These are phyloP conservation scores for Cucurbita pepo DNA, from an alignment of 306 rosid genomes.

Conservation along the genomic window DNA sequence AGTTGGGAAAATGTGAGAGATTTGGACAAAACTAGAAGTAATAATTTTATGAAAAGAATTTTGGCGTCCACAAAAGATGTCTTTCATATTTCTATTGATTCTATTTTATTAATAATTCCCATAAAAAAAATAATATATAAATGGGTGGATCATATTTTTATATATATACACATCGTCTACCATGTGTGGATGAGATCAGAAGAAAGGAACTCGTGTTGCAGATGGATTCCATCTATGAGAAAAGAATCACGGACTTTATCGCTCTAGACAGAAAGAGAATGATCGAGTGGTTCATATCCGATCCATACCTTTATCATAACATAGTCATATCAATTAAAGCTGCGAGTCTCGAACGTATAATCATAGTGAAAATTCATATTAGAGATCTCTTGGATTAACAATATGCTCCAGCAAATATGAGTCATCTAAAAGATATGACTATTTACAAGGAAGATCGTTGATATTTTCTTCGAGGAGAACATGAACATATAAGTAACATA, in stretches of 20 bases:
- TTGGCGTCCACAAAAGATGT: not conserved
- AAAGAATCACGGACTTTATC: not conserved
- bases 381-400: too few species aligned
- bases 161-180: not conserved
- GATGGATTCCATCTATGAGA: not conserved
- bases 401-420: too few species aligned
- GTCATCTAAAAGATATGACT: too few species aligned
- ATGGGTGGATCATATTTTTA: not conserved
- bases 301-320: too few species aligned
- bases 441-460: too few species aligned
- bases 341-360: too few species aligned
- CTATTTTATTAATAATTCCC: not conserved
- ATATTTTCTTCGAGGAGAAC: too few species aligned
- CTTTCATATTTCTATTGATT: not conserved
- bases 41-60: not conserved
- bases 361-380: too few species aligned
- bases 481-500: too few species aligned
- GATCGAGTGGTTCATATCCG: too few species aligned
- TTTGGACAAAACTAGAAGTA: not conserved
- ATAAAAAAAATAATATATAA: not conserved
- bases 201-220: not conserved
- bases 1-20: not conserved
- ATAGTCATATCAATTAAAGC: too few species aligned
- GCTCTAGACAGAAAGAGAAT: too few species aligned
- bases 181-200: not conserved